Base-by-base conservation (phyloP, 106 monocot species). In the Dendrobium nobile region DNA sequence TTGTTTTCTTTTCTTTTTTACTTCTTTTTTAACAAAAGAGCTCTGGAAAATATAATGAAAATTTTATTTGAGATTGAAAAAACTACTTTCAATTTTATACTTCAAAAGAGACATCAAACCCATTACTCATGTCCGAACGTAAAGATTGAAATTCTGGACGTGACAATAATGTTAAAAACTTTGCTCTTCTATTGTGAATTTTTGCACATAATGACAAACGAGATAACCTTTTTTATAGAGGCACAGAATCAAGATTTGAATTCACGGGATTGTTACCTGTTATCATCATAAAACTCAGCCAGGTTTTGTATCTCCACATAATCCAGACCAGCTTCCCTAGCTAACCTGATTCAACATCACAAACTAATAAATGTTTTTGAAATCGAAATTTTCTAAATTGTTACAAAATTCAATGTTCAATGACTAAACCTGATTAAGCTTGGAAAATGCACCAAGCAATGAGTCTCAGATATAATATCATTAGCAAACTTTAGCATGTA, bases 211-310 rank as follows among this genome's bases (percentile, higher is more conserved):
- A 70, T 33, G 27, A 70, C 70, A 70, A 70, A 37, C 33, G 33
- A 11, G 28, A 40, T 67, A 70, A 33, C 28, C 1, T 15, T 70
- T 70, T n/a, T 70, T 37, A 70, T 70, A 37, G 2, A 33, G 70
- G 9, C 20, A 70, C 28, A 10, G 5, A 70, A 70, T 70, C 70
- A 70, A 33, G 70, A 4, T 33, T 70, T 28, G 4, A 70, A 70
- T 70, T 70, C 70, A 70, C 11, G 37, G 13, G 70, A 67, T 48
- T 65, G 8, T 19, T 83, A 95, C 98, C 98, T 91, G 85, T 95
- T 93, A 82, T 98, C 98, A 82, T 98, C 98, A 88, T 98, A 98
- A 88, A 98, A 98, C 72, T 98, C 98, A 11, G 98, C 86, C 59
- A 95, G 84, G 58, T 95, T 98, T 79, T 99, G 98, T 82, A 95